Conservation (phyloP, 495 filamentous ascomycete genomes). For the Chaetomium cochliodes region DNA sequence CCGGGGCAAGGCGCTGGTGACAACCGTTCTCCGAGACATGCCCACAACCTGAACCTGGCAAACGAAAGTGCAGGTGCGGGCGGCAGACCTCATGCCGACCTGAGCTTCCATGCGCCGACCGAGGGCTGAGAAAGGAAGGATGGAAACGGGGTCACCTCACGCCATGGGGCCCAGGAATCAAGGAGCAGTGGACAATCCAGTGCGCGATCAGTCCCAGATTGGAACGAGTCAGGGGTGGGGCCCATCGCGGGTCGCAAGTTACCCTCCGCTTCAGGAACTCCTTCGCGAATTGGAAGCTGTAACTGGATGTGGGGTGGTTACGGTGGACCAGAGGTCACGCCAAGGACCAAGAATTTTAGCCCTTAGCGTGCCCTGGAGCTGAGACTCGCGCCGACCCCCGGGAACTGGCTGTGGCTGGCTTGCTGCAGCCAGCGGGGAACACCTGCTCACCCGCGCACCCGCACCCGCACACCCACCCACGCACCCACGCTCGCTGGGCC, state of each 20-base stretch:
- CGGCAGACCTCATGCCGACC: no score
- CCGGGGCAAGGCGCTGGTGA: not conserved
- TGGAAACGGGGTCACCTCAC: not conserved
- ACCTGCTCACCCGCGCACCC: no score
- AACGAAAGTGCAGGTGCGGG: not conserved
- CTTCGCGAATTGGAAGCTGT: constrained; percentile 8
- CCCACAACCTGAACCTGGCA: not conserved
- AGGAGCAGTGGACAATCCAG: no score
- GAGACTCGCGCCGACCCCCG: not conserved
- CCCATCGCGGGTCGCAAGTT: constrained; percentile 7
- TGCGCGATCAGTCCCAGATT: not conserved
- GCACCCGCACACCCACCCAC: no score
- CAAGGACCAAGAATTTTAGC: constrained; percentile 28
- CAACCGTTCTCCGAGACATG: not conserved
- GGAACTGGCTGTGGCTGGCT: not conserved
- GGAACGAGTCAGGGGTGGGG: constrained; percentile 22
- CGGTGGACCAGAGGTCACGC: constrained; percentile 18
- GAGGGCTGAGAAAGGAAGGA: not conserved
- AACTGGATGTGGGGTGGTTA: constrained; percentile 10
- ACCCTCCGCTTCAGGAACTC: not conserved
- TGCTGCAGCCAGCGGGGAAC: not conserved
- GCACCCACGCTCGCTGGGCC: no score
- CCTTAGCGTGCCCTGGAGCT: constrained; percentile 22
- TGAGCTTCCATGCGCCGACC: no score
- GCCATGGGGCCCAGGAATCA: no score